A percentile compares a stretch with the other conserved stretches of the same genome.
Evolutionary conservation across 805 yeast species (phyloP).

Genomic region (Candida gorgasii): DNA sequence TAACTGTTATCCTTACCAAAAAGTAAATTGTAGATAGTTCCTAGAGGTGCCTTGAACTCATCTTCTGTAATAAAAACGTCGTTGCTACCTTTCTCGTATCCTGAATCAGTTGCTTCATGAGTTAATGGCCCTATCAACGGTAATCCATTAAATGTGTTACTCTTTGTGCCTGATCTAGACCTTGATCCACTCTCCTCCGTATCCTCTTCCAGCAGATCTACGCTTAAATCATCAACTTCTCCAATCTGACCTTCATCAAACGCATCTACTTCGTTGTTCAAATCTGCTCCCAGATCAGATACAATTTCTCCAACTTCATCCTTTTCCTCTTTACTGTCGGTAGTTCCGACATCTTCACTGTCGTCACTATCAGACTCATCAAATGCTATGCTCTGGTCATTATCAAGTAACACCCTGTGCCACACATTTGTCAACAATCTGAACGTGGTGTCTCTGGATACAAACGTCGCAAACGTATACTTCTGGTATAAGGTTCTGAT

Average conservation of each 20-base stretch:
- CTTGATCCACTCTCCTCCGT: background rate
- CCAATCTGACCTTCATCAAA: constrained; percentile 6
- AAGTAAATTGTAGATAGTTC: constrained; percentile 56
- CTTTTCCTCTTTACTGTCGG: constrained; percentile 20
- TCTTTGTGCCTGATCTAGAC: background rate
- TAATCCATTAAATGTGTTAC: constrained; percentile 34
- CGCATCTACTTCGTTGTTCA: constrained; percentile 8
- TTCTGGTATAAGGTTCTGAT: constrained; percentile 63
- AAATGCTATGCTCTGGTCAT: constrained; percentile 16
- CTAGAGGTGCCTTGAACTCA: constrained; percentile 60
- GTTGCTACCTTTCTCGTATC: constrained; percentile 44
- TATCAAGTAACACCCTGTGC: constrained; percentile 43
- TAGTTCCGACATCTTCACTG: constrained; percentile 17
- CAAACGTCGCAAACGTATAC: constrained; percentile 64
- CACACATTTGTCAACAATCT: constrained; percentile 59
- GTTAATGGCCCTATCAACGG: constrained; percentile 44
- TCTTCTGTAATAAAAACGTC: constrained; percentile 61
- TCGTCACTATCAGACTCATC: constrained; percentile 20
- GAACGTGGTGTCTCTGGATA: constrained; percentile 57
- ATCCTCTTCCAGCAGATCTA: background rate
- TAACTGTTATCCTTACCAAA: constrained; percentile 61
- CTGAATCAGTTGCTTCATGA: constrained; percentile 51
- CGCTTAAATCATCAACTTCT: constrained; percentile 6
- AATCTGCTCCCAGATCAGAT: constrained; percentile 8
- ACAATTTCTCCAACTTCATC: constrained; percentile 9